Conservation (phyloP, 2,329 filamentous ascomycete genomes). For the Colletotrichum lini region DNA sequence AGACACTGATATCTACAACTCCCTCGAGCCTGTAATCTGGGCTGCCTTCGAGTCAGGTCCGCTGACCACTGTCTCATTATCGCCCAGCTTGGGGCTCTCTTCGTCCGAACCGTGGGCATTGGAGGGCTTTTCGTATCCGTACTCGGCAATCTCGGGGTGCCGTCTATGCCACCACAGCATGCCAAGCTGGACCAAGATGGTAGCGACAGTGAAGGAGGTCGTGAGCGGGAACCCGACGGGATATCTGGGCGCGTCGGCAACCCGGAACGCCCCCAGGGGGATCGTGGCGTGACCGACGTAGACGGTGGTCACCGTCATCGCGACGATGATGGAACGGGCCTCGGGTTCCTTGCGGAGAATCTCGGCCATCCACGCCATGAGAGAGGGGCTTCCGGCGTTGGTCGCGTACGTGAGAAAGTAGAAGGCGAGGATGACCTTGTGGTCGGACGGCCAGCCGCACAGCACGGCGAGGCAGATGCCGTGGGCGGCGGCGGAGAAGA, state of each 20-base stretch:
- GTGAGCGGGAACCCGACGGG: conserved; percentile 55
- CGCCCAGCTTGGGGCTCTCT: conserved; percentile 24
- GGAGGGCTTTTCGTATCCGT: conserved; percentile 34
- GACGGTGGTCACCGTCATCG: conserved; percentile 55
- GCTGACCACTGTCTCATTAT: not conserved
- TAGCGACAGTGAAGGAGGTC: conserved; percentile 50
- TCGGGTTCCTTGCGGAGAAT: conserved; percentile 54
- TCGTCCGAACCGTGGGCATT: conserved; percentile 16
- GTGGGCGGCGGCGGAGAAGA: conserved; percentile 48
- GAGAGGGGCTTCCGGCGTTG: conserved; percentile 50
- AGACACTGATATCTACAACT: not conserved
- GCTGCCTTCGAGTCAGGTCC: not conserved
- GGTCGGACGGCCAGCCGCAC: conserved; percentile 52
- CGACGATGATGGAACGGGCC: conserved; percentile 54
- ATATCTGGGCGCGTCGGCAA: conserved; percentile 53
- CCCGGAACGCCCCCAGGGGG: conserved; percentile 54
- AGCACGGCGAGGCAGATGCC: conserved; percentile 52
- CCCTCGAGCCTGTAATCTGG: not conserved
- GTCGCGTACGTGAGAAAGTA: conserved; percentile 56
- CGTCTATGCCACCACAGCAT: conserved; percentile 50
- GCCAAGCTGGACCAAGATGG: conserved; percentile 51
- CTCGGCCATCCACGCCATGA: conserved; percentile 56
- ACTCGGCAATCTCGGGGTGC: conserved; percentile 45
- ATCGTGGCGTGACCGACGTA: conserved; percentile 57
- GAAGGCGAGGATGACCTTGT: conserved; percentile 51